Evolutionary conservation across 1,284 basidiomycete genomes (phyloP), one percentile per base, ranked within the genome.

Genomic region (Calocybe gambosa): DNA sequence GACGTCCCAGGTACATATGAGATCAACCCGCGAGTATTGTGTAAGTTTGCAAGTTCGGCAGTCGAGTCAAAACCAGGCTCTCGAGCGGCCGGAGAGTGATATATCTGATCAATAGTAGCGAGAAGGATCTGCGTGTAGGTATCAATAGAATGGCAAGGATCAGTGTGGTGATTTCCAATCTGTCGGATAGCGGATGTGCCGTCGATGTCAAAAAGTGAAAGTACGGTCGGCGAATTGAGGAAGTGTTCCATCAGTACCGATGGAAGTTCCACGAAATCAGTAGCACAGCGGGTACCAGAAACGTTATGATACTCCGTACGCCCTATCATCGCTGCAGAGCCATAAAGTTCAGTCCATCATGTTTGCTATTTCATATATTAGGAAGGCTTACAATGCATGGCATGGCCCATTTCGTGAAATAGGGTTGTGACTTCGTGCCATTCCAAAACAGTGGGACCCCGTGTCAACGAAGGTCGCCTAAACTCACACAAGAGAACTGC

Each of bases 201-300:
- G 51, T 74, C 70, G 39, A 61, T 59, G 50, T 78, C 74, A 57
- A 97, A 92, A 12, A 96, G 77, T 6, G 82, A 77, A 12, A 98
- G 78, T 13, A 98, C 92, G 6, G 71, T 66, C 0, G 91, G 82
- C 0, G 93, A 93, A 35, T 79, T 85, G 31, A 96, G 79, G 70
- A 99, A 90, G 62, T 94, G 92, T 64, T 99, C 96, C 96, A 99
- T 99, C 18, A 99, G 80, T 57, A 99, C 96, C 8, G 94, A 98
- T 0, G 95, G 96, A 2, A 99, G 74, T 62, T 99, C 95, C 55
- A 98, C 95, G 62, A 99, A 97, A 64, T 99, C 95, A 0, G 95
- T 99, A 0, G 96, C 91, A 62, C 94, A 98, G n/a, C 96, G 88
- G 1, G 95, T 99, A 3, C 96, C 96, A 0, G 93, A 87, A 1